Conservation (phyloP, 2,329 filamentous ascomycete genomes). For the Hymenoscyphus repandus region DNA sequence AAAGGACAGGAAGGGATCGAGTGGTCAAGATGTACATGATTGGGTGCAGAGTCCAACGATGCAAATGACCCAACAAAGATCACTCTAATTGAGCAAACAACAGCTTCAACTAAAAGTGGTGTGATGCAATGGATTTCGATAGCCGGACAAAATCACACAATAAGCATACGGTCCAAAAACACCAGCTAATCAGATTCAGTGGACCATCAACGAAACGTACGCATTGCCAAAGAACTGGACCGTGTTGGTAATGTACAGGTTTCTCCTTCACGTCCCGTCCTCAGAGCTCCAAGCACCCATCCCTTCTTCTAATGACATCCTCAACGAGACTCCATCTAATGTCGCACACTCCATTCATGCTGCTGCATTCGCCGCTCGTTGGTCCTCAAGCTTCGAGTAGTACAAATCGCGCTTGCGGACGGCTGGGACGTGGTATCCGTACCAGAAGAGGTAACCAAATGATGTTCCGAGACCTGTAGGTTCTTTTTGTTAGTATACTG, state of each 20-base stretch:
- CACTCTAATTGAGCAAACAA: no score
- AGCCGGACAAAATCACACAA: no score
- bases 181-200: no score
- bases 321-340: conserved; percentile 2
- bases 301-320: conserved; percentile 3
- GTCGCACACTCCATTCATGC: conserved; percentile 14
- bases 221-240: conserved; percentile 25
- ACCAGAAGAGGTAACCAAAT: conserved; percentile 50
- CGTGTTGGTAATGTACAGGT: conserved; percentile 30
- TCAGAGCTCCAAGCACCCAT: background rate
- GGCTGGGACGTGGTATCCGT: conserved; percentile 39
- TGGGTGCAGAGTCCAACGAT: no score
- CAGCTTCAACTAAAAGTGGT: no score
- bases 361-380: conserved; percentile 31
- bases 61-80: no score
- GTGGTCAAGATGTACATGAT: no score
- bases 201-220: conserved; percentile 8
- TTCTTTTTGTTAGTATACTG: background rate
- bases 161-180: no score
- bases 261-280: conserved; percentile 10
- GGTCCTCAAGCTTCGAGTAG: conserved; percentile 38
- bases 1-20: no score
- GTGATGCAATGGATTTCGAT: no score
- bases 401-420: conserved; percentile 36
- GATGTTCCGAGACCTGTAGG: conserved; percentile 46